Evolutionary conservation across 1,284 basidiomycete genomes (phyloP).

Genomic region (Cryptococcus floricola): DNA sequence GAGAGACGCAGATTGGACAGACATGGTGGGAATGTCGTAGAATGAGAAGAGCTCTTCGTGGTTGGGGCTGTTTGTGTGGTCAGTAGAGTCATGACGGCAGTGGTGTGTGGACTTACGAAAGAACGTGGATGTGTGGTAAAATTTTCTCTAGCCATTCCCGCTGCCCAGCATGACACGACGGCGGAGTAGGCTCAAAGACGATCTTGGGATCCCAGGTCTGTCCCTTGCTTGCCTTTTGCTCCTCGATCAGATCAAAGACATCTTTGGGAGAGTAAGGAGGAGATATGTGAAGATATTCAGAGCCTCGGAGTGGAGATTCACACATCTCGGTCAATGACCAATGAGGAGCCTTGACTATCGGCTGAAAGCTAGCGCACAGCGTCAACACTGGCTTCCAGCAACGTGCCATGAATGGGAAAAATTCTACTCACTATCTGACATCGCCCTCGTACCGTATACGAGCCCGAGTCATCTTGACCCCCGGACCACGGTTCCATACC

Average conservation of each 20-base stretch:
- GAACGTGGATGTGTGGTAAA: conserved; percentile 23
- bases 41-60: conserved; percentile 42
- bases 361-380: conserved; percentile 23
- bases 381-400: background rate
- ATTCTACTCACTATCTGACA: conserved; percentile 28
- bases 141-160: conserved; percentile 26
- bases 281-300: conserved; percentile 38
- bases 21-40: conserved; percentile 17
- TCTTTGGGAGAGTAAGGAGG: conserved; percentile 32
- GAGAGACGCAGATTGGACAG: conserved; percentile 11
- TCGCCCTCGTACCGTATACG: conserved; percentile 36
- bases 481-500: conserved; percentile 26
- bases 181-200: conserved; percentile 41
- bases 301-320: conserved; percentile 20
- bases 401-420: background rate
- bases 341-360: conserved; percentile 22
- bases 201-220: conserved; percentile 31
- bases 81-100: background rate
- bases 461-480: conserved; percentile 21
- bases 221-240: conserved; percentile 6
- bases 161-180: conserved; percentile 31
- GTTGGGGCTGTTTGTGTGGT: conserved; percentile 27
- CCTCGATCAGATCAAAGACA: conserved; percentile 18
- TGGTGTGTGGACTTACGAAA: conserved; percentile 25
- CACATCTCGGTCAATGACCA: conserved; percentile 23